Conservation (phyloP, 306 rosid genomes). For the Dryas drummondii region DNA sequence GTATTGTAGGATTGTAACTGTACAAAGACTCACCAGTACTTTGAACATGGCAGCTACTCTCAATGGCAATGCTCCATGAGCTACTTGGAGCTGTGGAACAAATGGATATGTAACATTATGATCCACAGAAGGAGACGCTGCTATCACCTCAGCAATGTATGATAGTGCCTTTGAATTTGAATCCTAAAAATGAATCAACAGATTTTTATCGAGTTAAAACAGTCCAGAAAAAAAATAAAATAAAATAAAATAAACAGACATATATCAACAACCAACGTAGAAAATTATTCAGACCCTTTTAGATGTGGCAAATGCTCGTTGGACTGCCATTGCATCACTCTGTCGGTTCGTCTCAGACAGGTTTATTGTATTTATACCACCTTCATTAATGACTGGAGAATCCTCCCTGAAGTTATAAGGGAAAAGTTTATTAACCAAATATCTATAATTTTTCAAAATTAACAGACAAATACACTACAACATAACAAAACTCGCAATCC, state of each 20-base stretch:
- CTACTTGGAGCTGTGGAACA: constrained; percentile 68
- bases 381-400: constrained; percentile 43
- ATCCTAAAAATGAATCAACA: constrained; percentile 45
- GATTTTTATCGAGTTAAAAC: background rate
- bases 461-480: constrained; percentile 8
- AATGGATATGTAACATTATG: constrained; percentile 37
- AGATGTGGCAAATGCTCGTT: constrained; percentile 69
- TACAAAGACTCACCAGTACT: constrained; percentile 72
- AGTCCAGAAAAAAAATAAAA: constrained; percentile 20
- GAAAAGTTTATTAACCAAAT: constrained; percentile 32
- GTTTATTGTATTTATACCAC: constrained; percentile 44
- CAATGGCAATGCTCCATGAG: constrained; percentile 63
- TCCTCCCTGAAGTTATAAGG: constrained; percentile 63
- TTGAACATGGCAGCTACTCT: constrained; percentile 80
- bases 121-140: constrained; percentile 60
- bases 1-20: background rate
- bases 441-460: constrained; percentile 17
- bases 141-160: constrained; percentile 59
- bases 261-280: constrained; percentile 15
- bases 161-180: constrained; percentile 66
- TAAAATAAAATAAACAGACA: background rate
- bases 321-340: constrained; percentile 88
- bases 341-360: constrained; percentile 60
- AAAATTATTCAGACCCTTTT: constrained; percentile 52
- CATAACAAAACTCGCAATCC: constrained; percentile 25